Conservation (phyloP, 148 eudicot genomes). For the Spergularia marina region DNA sequence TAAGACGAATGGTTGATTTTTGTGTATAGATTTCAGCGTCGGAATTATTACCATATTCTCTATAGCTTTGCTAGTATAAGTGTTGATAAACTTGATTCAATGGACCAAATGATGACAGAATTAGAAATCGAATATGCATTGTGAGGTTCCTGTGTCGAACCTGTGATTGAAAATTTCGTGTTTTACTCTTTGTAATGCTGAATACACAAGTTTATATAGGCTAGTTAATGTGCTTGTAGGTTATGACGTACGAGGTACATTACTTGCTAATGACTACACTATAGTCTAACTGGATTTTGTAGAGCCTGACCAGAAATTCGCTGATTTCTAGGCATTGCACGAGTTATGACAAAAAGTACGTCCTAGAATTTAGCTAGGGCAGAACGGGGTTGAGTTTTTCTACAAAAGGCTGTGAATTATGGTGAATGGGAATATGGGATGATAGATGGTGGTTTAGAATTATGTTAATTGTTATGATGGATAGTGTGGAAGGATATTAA, state of each 20-base stretch:
- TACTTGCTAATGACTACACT: neutral
- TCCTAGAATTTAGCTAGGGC: neutral
- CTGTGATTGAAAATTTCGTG: neutral
- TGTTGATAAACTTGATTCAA: neutral
- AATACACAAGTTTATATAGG: neutral
- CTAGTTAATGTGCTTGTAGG: neutral
- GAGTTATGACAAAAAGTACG: neutral
- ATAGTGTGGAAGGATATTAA: neutral
- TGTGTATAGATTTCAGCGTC: neutral
- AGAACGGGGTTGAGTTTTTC: neutral
- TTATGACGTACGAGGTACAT: neutral
- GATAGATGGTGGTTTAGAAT: neutral
- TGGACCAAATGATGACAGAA: neutral
- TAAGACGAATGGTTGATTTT: neutral
- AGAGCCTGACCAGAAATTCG: too few species aligned
- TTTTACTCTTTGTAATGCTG: neutral
- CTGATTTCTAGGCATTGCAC: neutral
- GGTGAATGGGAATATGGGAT: neutral
- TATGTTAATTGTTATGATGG: neutral
- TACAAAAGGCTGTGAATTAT: neutral
- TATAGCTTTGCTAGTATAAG: neutral
- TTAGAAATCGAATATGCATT: neutral
- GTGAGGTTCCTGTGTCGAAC: constrained; percentile 2
- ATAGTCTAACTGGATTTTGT: neutral
- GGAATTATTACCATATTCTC: too few species aligned